phyloP scores from a whole-genome alignment of 1,139 yeast species.

The Ogataea hybrid region DNA sequence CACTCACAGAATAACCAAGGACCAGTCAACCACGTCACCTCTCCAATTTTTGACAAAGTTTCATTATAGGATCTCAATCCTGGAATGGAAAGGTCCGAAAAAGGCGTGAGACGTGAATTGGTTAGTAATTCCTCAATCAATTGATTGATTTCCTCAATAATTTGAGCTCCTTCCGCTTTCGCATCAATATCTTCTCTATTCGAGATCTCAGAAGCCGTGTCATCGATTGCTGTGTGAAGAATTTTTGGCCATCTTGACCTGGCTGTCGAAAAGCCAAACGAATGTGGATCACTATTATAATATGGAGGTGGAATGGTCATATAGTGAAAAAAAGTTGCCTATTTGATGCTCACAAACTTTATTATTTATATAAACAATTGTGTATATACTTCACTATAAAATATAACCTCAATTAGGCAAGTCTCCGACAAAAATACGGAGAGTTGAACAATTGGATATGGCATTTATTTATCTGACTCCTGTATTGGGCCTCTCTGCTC shows the following conservation, averaged over 20 bases:
- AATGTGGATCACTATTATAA: slow-evolving; percentile 63
- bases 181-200: slow-evolving; percentile 8
- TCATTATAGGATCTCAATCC: too few relatives aligned
- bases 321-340: neutral
- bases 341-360: neutral
- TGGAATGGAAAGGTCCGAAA: too few relatives aligned
- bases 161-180: too few relatives aligned
- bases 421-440: neutral
- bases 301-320: slow-evolving; percentile 31
- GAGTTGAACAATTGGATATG: neutral
- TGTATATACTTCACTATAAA: too few relatives aligned
- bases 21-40: too few relatives aligned
- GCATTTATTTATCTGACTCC: neutral
- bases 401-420: neutral
- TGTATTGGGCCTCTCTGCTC: slow-evolving; percentile 36
- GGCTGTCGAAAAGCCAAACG: slow-evolving; percentile 83
- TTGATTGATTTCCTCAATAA: too few relatives aligned
- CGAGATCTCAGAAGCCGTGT: slow-evolving; percentile 35
- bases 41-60: too few relatives aligned
- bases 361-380: too few relatives aligned
- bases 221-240: slow-evolving; percentile 64
- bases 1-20: too few relatives aligned
- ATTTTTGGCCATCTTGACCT: slow-evolving; percentile 87
- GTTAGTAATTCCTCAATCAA: too few relatives aligned
- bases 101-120: too few relatives aligned